These are phyloP conservation scores for Solanum chmielewskii DNA, from an alignment of 257 asterid genomes.

Conservation along the genomic window DNA sequence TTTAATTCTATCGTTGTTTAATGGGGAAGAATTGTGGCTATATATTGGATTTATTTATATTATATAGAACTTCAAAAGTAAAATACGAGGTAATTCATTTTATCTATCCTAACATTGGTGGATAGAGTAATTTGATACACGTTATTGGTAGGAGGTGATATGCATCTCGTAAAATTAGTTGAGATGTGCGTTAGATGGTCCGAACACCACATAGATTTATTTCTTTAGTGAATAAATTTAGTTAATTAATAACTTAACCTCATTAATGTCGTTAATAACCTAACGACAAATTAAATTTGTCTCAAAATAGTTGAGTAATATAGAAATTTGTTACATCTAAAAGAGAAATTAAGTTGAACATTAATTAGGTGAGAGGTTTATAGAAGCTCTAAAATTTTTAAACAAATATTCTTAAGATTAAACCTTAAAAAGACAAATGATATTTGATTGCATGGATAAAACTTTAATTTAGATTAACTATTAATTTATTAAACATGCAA, in stretches of 20 bases:
- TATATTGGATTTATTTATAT: not conserved
- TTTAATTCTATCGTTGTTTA: not conserved
- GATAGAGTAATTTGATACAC: too few species aligned
- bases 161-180: rapidly evolving
- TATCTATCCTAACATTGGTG: rapidly evolving
- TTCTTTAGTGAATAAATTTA: not conserved
- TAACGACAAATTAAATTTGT: not conserved
- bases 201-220: not conserved
- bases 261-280: not conserved
- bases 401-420: not conserved
- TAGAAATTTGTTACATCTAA: not conserved
- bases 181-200: rapidly evolving
- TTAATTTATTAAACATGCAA: not conserved
- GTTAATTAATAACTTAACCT: not conserved
- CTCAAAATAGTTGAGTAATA: not conserved
- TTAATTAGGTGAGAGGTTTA: not conserved
- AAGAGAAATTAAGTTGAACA: not conserved
- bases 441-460: not conserved
- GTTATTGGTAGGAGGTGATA: not conserved
- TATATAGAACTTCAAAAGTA: not conserved
- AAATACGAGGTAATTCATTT: too few species aligned
- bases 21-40: not conserved
- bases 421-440: not conserved
- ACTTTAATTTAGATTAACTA: not conserved
- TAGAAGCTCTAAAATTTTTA: not conserved